A percentile compares a stretch with the other conserved stretches of the same genome.
Evolutionary conservation across 106 monocot species (phyloP).

Genomic region (Dactylorhiza incarnata): DNA sequence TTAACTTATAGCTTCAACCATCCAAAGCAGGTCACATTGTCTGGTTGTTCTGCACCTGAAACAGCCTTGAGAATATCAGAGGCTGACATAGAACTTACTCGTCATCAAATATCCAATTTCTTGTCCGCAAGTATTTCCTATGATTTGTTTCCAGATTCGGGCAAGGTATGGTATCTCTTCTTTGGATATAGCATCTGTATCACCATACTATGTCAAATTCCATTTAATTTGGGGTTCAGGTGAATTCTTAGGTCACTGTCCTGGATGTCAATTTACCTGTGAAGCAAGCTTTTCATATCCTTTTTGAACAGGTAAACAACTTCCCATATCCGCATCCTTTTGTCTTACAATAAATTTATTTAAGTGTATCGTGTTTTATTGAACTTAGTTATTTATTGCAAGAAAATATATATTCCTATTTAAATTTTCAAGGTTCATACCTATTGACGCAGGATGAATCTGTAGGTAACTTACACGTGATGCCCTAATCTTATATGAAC

Average conservation of each 20-base stretch:
- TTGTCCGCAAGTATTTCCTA: conserved; percentile 48
- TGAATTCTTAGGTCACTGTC: conserved; percentile 14
- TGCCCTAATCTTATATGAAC: too few relatives aligned
- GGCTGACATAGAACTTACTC: conserved; percentile 37
- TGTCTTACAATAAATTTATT: background rate
- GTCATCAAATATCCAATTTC: conserved; percentile 41
- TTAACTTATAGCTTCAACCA: background rate
- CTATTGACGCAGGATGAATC: too few relatives aligned
- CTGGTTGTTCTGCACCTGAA: conserved; percentile 20
- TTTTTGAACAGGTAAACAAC: conserved; percentile 11
- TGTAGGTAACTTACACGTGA: too few relatives aligned
- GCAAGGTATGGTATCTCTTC: conserved; percentile 32
- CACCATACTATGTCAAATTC: background rate
- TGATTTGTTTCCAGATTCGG: conserved; percentile 75
- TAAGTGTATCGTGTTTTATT: background rate
- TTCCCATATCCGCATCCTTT: background rate
- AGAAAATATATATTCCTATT: background rate
- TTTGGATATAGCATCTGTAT: background rate
- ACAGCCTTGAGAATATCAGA: conserved; percentile 27
- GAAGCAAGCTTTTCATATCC: conserved; percentile 30
- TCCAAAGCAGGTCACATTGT: background rate
- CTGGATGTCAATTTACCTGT: conserved; percentile 28
- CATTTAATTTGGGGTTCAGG: background rate
- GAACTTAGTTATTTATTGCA: background rate
- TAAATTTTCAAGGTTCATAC: background rate